A percentile compares a stretch with the other conserved stretches of the same genome.
These are phyloP conservation scores for Colletotrichum musicola DNA, from an alignment of 2,329 filamentous ascomycete genomes.

Conservation along the genomic window DNA sequence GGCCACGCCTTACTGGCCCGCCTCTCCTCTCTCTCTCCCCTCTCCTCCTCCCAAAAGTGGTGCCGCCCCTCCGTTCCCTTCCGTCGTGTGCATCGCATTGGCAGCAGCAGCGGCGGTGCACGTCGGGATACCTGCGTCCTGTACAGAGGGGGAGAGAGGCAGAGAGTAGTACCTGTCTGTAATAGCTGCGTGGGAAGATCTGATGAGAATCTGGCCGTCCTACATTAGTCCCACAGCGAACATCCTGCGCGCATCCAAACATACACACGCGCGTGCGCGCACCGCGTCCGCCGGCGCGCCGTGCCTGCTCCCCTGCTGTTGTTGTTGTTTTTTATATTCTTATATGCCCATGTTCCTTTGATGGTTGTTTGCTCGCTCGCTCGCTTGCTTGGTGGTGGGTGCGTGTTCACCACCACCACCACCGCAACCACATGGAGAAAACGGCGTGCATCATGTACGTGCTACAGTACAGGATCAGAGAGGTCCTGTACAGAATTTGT, in stretches of 20 bases:
- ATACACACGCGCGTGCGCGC: neutral
- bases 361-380: slow-evolving; percentile 2
- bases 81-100: slow-evolving; percentile 34
- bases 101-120: neutral
- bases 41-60: neutral
- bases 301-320: neutral
- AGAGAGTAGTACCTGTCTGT: too few relatives aligned
- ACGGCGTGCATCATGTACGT: slow-evolving; percentile 17
- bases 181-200: slow-evolving; percentile 29
- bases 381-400: too few relatives aligned
- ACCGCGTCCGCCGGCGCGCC: neutral
- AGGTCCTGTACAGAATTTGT: slow-evolving; percentile 1
- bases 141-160: slow-evolving; percentile 9
- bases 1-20: neutral
- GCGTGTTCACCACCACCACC: too few relatives aligned
- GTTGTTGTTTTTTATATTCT: too few relatives aligned
- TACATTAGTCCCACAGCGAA: slow-evolving; percentile 31
- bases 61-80: slow-evolving; percentile 22
- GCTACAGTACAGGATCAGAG: neutral
- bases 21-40: neutral
- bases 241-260: neutral
- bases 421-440: neutral
- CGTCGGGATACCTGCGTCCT: slow-evolving; percentile 36
- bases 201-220: slow-evolving; percentile 33
- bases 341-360: neutral